These are phyloP conservation scores for Drosera capensis DNA, from an alignment of 148 eudicot genomes.

Conservation along the genomic window DNA sequence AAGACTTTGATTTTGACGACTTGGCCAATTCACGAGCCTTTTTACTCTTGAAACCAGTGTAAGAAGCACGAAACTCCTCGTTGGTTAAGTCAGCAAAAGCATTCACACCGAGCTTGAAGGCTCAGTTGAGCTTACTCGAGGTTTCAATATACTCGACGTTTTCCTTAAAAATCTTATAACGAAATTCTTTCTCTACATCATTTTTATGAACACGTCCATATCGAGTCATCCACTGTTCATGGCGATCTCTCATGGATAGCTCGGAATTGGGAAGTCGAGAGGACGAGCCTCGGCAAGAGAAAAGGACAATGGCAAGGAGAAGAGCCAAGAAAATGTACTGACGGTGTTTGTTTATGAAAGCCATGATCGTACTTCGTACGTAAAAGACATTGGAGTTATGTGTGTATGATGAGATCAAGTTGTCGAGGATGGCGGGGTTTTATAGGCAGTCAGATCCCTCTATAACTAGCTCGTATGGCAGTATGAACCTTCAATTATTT, in stretches of 20 bases:
- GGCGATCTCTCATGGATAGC: constrained; percentile 21
- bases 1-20: constrained; percentile 1
- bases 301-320: background rate
- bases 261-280: constrained; percentile 21
- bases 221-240: constrained; percentile 41
- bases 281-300: background rate
- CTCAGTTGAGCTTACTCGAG: constrained; percentile 15
- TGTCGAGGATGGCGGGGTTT: background rate
- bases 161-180: constrained; percentile 34
- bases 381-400: background rate
- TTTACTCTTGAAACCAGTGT: constrained; percentile 25
- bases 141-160: constrained; percentile 38
- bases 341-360: background rate
- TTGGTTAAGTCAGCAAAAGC: constrained; percentile 45
- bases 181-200: constrained; percentile 20
- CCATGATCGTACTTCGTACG: background rate
- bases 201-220: constrained; percentile 42
- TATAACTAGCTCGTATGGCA: no score
- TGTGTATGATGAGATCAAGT: background rate
- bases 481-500: background rate
- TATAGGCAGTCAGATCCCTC: background rate
- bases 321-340: background rate
- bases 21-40: background rate
- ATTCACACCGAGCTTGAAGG: constrained; percentile 30
- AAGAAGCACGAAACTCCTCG: constrained; percentile 35